These are phyloP conservation scores for Mortierella sp. DNA, from an alignment of 371 early-diverging fungal genomes.

Conservation along the genomic window DNA sequence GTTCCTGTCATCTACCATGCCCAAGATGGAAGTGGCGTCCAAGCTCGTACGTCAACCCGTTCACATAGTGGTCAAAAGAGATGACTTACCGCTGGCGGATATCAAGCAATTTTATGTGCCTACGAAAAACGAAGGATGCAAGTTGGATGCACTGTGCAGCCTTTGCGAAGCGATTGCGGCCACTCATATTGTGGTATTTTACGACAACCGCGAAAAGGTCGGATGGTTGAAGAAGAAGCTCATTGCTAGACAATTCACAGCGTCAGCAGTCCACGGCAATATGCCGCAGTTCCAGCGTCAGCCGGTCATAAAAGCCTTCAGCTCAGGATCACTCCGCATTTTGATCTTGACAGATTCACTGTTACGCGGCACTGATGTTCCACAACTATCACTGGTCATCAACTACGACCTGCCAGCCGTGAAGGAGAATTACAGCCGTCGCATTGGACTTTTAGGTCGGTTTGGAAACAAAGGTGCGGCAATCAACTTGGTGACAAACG, in stretches of 20 bases:
- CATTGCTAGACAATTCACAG: slow-evolving; percentile 90
- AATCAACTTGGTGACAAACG: neutral
- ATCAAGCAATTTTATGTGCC: slow-evolving; percentile 82
- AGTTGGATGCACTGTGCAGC: slow-evolving; percentile 96
- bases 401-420: slow-evolving; percentile 94
- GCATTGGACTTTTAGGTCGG: slow-evolving; percentile 60
- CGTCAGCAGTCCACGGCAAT: slow-evolving; percentile 97
- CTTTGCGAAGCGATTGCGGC: slow-evolving; percentile 81
- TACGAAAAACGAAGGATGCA: slow-evolving; percentile 95
- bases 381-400: slow-evolving; percentile 92
- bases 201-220: slow-evolving; percentile 97
- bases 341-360: slow-evolving; percentile 95
- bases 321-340: slow-evolving; percentile 73
- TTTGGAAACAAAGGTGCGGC: neutral
- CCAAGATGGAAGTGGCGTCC: slow-evolving; percentile 81
- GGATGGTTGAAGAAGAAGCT: slow-evolving; percentile 96
- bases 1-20: slow-evolving; percentile 91
- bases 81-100: slow-evolving; percentile 93
- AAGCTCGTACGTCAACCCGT: slow-evolving; percentile 91
- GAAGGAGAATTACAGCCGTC: slow-evolving; percentile 79
- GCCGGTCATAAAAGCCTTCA: slow-evolving; percentile 80
- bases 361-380: slow-evolving; percentile 97
- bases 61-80: slow-evolving; percentile 91
- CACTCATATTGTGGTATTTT: slow-evolving; percentile 84
- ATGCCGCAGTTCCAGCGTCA: slow-evolving; percentile 90